Evolutionary conservation across 1,284 basidiomycete genomes (phyloP).

Genomic region (Pseudozyma hubeiensis): DNA sequence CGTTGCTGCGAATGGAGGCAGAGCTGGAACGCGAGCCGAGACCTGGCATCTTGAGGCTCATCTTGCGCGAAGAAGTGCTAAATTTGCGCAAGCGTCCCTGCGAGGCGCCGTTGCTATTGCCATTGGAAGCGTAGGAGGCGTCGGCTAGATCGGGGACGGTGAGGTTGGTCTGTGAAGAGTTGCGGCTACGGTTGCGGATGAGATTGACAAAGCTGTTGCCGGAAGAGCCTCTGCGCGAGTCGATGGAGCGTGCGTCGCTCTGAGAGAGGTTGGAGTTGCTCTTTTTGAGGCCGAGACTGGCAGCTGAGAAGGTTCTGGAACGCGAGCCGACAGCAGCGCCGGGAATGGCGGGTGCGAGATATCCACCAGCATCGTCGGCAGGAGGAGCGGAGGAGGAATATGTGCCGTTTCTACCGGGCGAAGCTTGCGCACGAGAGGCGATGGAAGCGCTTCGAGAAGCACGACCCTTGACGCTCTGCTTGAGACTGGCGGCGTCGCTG

Average conservation of each 20-base stretch:
- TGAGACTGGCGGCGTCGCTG: constrained; percentile 13
- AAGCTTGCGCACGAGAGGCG: constrained; percentile 16
- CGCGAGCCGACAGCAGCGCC: constrained; percentile 4
- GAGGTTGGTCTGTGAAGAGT: constrained; percentile 43
- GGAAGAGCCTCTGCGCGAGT: constrained; percentile 37
- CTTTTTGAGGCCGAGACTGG: constrained; percentile 36
- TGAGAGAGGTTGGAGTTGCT: constrained; percentile 53
- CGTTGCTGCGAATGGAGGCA: constrained; percentile 21
- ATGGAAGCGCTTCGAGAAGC: constrained; percentile 25
- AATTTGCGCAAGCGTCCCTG: constrained; percentile 29
- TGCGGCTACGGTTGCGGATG: constrained; percentile 40
- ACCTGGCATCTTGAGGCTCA: constrained; percentile 46
- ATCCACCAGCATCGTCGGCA: constrained; percentile 12
- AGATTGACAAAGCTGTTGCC: constrained; percentile 40
- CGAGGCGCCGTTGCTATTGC: neutral
- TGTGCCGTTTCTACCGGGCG: constrained; percentile 10
- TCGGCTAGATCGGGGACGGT: constrained; percentile 22
- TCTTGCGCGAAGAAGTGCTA: constrained; percentile 42
- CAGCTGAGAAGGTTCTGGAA: constrained; percentile 21
- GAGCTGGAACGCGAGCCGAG: constrained; percentile 21
- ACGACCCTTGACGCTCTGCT: constrained; percentile 13
- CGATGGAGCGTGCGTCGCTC: constrained; percentile 45
- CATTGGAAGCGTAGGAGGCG: constrained; percentile 1
- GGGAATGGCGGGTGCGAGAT: constrained; percentile 20
- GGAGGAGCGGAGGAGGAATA: neutral